These are phyloP conservation scores for Penicillium goetzii DNA, from an alignment of 495 filamentous ascomycete genomes.

Conservation along the genomic window DNA sequence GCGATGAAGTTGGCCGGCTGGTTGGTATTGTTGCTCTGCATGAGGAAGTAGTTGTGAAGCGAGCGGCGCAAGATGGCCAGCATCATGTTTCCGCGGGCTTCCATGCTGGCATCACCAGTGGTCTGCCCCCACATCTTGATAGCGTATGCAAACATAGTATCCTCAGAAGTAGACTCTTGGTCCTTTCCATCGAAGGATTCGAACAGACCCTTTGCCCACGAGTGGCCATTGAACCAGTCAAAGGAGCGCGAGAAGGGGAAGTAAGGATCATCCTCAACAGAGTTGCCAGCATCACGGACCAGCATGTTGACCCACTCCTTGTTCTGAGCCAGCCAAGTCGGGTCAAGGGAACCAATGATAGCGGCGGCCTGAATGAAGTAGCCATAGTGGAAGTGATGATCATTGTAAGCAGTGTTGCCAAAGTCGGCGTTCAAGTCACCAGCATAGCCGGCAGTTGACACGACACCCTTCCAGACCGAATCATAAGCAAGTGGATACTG, in stretches of 20 bases:
- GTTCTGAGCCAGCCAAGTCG: conserved; percentile 72
- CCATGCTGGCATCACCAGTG: conserved; percentile 75
- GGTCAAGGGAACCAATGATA: conserved; percentile 80
- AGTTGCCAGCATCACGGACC: conserved; percentile 78
- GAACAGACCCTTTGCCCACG: conserved; percentile 94
- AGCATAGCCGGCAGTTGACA: conserved; percentile 78
- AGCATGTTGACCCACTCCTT: conserved; percentile 80
- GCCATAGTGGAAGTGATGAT: conserved; percentile 92
- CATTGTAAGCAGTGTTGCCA: conserved; percentile 87
- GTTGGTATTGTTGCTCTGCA: conserved; percentile 68
- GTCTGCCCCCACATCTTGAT: conserved; percentile 93
- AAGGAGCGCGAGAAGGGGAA: conserved; percentile 89
- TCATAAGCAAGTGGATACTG: conserved; percentile 81
- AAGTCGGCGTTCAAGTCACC: conserved; percentile 76
- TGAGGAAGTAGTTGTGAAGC: conserved; percentile 80
- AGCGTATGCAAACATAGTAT: conserved; percentile 84
- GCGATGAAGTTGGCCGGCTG: conserved; percentile 76
- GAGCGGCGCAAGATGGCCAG: conserved; percentile 72
- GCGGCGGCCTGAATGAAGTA: conserved; percentile 93
- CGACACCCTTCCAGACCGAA: conserved; percentile 80
- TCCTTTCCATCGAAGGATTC: conserved; percentile 91
- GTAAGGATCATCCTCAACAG: conserved; percentile 65
- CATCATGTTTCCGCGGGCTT: conserved; percentile 85
- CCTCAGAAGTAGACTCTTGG: conserved; percentile 89
- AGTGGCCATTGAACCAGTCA: conserved; percentile 95